A percentile compares a stretch with the other conserved stretches of the same genome.
phyloP scores from a whole-genome alignment of 331 rosid genomes.

The Quercus lobata region DNA sequence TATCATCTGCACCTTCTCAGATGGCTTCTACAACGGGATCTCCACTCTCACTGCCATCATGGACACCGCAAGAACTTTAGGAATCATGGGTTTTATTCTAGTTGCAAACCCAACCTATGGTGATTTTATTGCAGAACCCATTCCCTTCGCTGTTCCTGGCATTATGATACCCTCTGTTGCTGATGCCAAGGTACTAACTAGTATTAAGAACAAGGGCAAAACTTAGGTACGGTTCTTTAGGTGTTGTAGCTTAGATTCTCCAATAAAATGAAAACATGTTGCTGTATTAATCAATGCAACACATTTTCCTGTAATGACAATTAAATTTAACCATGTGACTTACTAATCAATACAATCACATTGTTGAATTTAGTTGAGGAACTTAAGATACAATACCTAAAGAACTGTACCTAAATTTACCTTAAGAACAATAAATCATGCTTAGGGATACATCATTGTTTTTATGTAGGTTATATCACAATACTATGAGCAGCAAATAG shows the following conservation, averaged over 20 bases:
- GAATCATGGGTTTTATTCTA: slow-evolving; percentile 51
- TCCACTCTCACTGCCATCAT: slow-evolving; percentile 59
- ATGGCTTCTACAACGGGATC: slow-evolving; percentile 59
- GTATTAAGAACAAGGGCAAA: not conserved
- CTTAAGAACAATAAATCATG: not conserved
- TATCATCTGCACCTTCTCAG: slow-evolving; percentile 70
- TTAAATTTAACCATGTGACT: too few species aligned
- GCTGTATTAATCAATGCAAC: too few species aligned
- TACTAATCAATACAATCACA: too few species aligned
- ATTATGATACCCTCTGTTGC: slow-evolving; percentile 60
- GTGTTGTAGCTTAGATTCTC: too few species aligned
- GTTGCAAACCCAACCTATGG: slow-evolving; percentile 68
- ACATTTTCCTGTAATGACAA: too few species aligned
- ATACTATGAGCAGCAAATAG: slow-evolving; percentile 55
- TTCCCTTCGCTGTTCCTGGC: slow-evolving; percentile 59
- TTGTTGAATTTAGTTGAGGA: too few species aligned
- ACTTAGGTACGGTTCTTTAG: too few species aligned
- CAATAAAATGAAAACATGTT: too few species aligned
- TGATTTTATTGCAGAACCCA: slow-evolving; percentile 64
- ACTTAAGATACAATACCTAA: too few species aligned
- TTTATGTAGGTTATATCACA: slow-evolving; percentile 41
- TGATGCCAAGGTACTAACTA: slow-evolving; percentile 52
- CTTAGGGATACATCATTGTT: not conserved
- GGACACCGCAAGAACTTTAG: slow-evolving; percentile 50
- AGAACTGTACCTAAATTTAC: too few species aligned